Conservation (phyloP, 2,329 filamentous ascomycete species). For the Fusarium drepaniforme region DNA sequence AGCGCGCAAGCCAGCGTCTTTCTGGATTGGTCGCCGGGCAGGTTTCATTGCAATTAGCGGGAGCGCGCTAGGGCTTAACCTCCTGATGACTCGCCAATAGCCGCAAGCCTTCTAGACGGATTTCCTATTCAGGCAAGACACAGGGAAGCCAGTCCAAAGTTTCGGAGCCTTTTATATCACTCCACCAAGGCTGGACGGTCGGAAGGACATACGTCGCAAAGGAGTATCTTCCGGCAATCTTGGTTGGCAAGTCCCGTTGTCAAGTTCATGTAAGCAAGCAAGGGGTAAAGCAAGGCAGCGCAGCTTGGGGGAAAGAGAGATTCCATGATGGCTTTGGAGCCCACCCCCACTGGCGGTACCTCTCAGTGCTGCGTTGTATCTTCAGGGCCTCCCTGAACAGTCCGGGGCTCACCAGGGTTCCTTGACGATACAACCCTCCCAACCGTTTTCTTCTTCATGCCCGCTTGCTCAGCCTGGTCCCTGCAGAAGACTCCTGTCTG, state of each 20-base stretch:
- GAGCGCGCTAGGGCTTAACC: slow-evolving; percentile 28
- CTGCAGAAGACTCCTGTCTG: not conserved
- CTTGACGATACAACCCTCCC: not conserved
- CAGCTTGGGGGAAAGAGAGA: not conserved
- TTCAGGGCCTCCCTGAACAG: not conserved
- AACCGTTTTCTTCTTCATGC: slow-evolving; percentile 3
- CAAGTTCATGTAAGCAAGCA: not conserved
- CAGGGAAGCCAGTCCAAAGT: slow-evolving; percentile 3
- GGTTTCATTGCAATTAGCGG: slow-evolving; percentile 29
- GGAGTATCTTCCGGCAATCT: slow-evolving; percentile 15
- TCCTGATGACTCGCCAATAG: slow-evolving; percentile 35
- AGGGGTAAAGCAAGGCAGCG: not conserved
- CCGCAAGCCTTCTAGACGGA: slow-evolving; percentile 36
- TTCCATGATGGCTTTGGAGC: not conserved
- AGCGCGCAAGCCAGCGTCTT: slow-evolving; percentile 27
- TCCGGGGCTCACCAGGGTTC: slow-evolving; percentile 2
- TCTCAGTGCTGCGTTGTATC: not conserved
- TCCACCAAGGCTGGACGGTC: slow-evolving; percentile 27
- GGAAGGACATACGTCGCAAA: slow-evolving; percentile 15
- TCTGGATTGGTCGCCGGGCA: slow-evolving; percentile 17
- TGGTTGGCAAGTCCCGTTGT: not conserved
- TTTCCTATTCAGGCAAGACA: slow-evolving; percentile 40
- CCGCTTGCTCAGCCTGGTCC: not conserved
- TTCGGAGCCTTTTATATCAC: slow-evolving; percentile 16
- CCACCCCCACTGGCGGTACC: not conserved